phyloP scores from a whole-genome alignment of 129 eudicot genomes.

The Scalesia atractyloides region DNA sequence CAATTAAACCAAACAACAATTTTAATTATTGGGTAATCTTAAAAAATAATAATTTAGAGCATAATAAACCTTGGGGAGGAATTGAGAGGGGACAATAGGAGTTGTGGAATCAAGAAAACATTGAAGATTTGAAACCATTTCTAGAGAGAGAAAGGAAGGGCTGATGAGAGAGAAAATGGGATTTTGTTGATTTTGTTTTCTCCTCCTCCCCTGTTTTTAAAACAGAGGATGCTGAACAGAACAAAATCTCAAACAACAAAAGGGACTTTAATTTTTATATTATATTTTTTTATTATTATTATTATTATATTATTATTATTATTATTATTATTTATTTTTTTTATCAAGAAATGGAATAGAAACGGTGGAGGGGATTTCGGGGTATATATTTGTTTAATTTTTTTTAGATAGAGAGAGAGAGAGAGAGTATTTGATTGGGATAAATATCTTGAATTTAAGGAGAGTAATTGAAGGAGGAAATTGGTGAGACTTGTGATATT shows the following conservation, averaged over 20 bases:
- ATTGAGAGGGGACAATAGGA: conserved; percentile 61
- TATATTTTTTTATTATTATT: too few species aligned
- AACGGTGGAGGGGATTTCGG: conserved; percentile 28
- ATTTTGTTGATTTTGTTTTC: conserved; percentile 7
- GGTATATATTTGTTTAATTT: neutral
- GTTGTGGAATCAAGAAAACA: conserved; percentile 67
- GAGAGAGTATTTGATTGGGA: conserved; percentile 17
- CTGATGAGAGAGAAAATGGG: conserved; percentile 28
- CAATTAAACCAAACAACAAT: too few species aligned
- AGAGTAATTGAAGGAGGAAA: conserved; percentile 35
- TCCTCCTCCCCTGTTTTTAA: conserved; percentile 22
- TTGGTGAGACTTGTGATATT: conserved; percentile 11
- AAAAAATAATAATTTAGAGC: neutral
- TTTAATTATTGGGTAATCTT: too few species aligned
- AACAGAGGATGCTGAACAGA: conserved; percentile 1
- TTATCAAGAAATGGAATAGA: conserved; percentile 11
- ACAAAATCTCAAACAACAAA: neutral
- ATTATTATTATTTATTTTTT: too few species aligned
- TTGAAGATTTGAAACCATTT: conserved; percentile 55
- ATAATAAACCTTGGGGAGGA: conserved; percentile 60
- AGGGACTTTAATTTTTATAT: neutral
- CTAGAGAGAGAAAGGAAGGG: conserved; percentile 35
- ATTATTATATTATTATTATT: too few species aligned
- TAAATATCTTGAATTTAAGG: conserved; percentile 12
- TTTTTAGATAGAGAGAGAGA: conserved; percentile 29